Evolutionary conservation across 148 eudicot genomes (phyloP).

Genomic region (Agrostemma githago): DNA sequence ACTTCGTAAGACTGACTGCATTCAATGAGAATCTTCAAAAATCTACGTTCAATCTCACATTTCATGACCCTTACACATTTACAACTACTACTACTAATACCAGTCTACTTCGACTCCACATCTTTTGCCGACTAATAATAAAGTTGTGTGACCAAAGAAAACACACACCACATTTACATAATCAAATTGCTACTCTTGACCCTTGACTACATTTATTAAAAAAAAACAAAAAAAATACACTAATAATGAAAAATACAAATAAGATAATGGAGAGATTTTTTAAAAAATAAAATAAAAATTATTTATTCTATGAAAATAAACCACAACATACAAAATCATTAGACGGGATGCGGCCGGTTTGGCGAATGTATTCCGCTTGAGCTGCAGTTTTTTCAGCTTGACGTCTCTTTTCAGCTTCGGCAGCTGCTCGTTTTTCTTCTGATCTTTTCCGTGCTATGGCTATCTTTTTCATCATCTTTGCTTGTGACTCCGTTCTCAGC

Average conservation of each 20-base stretch:
- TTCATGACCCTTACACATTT: too few relatives aligned
- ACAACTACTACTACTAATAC: too few relatives aligned
- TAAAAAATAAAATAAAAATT: too few relatives aligned
- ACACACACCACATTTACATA: too few relatives aligned
- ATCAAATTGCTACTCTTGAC: too few relatives aligned
- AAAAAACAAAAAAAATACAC: neutral
- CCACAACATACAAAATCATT: slow-evolving; percentile 67
- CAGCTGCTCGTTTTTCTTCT: slow-evolving; percentile 67
- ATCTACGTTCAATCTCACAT: too few relatives aligned
- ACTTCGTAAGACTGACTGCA: too few relatives aligned
- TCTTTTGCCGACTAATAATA: neutral
- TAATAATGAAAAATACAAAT: neutral
- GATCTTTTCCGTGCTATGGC: slow-evolving; percentile 62
- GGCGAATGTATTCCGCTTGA: slow-evolving; percentile 70
- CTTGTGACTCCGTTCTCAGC: slow-evolving; percentile 74
- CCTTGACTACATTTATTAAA: too few relatives aligned
- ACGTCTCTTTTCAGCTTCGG: slow-evolving; percentile 58
- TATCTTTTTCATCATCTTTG: slow-evolving; percentile 86
- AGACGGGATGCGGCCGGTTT: slow-evolving; percentile 72
- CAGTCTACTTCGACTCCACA: too few relatives aligned
- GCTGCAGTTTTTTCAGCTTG: slow-evolving; percentile 62
- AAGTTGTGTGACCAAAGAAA: too few relatives aligned
- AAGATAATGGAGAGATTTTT: neutral
- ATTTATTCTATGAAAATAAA: slow-evolving; percentile 46
- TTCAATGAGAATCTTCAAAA: too few relatives aligned